These are phyloP conservation scores for Rhodotorula mucilaginosa DNA, from an alignment of 1,284 basidiomycete species.

Conservation along the genomic window DNA sequence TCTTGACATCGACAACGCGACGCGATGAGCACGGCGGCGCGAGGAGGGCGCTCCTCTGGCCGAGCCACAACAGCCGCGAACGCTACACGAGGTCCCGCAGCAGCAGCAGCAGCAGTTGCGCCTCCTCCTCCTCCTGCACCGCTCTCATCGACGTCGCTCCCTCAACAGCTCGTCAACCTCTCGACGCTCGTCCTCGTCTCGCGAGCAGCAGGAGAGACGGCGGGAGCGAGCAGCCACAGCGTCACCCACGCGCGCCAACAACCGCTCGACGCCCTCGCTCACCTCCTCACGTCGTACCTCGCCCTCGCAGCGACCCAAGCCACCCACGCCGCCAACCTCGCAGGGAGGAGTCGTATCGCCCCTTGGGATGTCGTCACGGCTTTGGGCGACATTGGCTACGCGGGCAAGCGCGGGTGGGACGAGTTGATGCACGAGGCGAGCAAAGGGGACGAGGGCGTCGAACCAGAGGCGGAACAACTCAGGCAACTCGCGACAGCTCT, in stretches of 20 bases:
- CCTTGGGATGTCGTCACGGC: conserved; percentile 40
- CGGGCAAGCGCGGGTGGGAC: not conserved
- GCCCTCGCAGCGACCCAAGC: conserved; percentile 35
- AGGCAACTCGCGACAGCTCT: conserved; percentile 23
- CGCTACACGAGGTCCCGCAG: not conserved
- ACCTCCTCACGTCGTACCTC: conserved; percentile 41
- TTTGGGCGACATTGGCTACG: conserved; percentile 31
- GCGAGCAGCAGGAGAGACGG: conserved; percentile 3
- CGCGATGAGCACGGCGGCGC: not conserved
- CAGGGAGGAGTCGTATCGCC: conserved; percentile 29
- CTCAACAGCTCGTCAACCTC: conserved; percentile 29
- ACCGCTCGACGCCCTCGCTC: conserved; percentile 36
- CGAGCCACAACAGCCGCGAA: not conserved
- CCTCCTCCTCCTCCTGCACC: not conserved
- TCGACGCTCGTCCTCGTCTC: conserved; percentile 31
- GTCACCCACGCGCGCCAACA: conserved; percentile 31
- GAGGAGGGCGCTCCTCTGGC: not conserved
- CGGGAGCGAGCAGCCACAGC: not conserved
- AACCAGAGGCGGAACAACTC: conserved; percentile 22
- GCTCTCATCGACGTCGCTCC: conserved; percentile 6
- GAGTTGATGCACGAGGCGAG: conserved; percentile 34
- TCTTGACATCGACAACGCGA: no score
- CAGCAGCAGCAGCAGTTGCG: not conserved
- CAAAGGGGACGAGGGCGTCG: conserved; percentile 16
- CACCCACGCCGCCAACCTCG: conserved; percentile 27